Evolutionary conservation across 306 rosid genomes (phyloP).

Genomic region (Glycyrrhiza uralensis): DNA sequence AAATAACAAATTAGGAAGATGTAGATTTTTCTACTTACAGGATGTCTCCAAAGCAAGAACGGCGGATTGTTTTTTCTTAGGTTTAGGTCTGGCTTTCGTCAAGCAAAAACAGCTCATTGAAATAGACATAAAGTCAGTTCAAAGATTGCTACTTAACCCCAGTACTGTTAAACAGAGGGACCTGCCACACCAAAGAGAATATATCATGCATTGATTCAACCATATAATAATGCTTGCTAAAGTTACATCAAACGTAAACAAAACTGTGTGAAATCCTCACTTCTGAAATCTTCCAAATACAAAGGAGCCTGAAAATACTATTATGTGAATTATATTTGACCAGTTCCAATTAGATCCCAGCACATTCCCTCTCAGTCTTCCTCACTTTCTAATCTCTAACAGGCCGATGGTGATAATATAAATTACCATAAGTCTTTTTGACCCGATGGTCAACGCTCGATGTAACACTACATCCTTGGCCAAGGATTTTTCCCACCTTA

Average conservation of each 20-base stretch:
- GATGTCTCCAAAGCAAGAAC: slow-evolving; percentile 69
- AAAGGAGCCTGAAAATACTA: neutral
- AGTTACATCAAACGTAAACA: neutral
- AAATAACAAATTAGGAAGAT: neutral
- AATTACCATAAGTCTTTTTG: no score
- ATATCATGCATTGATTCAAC: neutral
- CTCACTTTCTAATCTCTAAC: no score
- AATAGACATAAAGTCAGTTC: slow-evolving; percentile 1
- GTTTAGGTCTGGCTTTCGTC: slow-evolving; percentile 26
- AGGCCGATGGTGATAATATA: no score
- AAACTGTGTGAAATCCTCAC: neutral
- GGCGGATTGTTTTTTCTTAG: slow-evolving; percentile 21
- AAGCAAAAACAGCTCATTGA: slow-evolving; percentile 43
- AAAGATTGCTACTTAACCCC: slow-evolving; percentile 1
- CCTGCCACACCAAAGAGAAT: slow-evolving; percentile 33
- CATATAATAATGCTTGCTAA: no score
- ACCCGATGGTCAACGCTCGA: no score
- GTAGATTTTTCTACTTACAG: slow-evolving; percentile 44
- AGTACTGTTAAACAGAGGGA: neutral
- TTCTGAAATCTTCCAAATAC: neutral
- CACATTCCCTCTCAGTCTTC: no score
- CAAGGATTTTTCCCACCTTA: no score
- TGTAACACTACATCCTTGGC: no score
- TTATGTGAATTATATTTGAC: neutral
- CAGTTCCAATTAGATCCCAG: neutral